Conservation (phyloP, 495 filamentous ascomycete species). For the Podospora bellae-mahoneyi region DNA sequence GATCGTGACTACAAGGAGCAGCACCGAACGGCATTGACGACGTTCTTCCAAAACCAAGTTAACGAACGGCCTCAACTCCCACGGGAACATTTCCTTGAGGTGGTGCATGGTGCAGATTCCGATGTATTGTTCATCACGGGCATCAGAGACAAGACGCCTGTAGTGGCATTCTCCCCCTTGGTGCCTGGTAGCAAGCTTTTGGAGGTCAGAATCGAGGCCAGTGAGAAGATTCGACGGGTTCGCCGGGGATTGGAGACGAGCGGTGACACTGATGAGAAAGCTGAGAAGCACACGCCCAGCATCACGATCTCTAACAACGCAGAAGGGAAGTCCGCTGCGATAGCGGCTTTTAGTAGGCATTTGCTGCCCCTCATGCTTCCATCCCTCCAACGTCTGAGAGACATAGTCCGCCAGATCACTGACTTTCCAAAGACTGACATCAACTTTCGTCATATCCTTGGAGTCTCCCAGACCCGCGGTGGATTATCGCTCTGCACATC, state of each 20-base stretch:
- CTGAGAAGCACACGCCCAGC: background rate
- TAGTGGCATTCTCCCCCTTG: conserved; percentile 53
- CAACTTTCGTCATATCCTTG: conserved; percentile 58
- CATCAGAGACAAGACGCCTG: conserved; percentile 62
- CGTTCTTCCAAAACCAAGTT: conserved; percentile 52
- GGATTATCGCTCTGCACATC: conserved; percentile 55
- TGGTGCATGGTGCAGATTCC: conserved; percentile 46
- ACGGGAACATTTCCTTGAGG: conserved; percentile 54
- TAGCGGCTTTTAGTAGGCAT: conserved; percentile 31
- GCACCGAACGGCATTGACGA: conserved; percentile 53
- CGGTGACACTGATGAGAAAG: background rate
- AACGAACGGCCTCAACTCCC: conserved; percentile 46
- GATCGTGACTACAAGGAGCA: conserved; percentile 62
- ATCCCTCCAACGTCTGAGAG: conserved; percentile 48
- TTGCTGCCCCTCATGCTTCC: conserved; percentile 52
- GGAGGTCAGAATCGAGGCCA: conserved; percentile 52
- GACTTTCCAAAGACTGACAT: conserved; percentile 53
- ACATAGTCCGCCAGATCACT: conserved; percentile 50
- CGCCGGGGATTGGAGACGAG: conserved; percentile 35
- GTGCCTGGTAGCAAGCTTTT: conserved; percentile 55
- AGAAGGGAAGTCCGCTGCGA: conserved; percentile 31
- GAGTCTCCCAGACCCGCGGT: conserved; percentile 53
- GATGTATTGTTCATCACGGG: conserved; percentile 63
- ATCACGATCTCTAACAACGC: conserved; percentile 31
- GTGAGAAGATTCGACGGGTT: conserved; percentile 40